Evolutionary conservation across 352 stramenopile genomes (phyloP).

Genomic region (Phytophthora cactorum): DNA sequence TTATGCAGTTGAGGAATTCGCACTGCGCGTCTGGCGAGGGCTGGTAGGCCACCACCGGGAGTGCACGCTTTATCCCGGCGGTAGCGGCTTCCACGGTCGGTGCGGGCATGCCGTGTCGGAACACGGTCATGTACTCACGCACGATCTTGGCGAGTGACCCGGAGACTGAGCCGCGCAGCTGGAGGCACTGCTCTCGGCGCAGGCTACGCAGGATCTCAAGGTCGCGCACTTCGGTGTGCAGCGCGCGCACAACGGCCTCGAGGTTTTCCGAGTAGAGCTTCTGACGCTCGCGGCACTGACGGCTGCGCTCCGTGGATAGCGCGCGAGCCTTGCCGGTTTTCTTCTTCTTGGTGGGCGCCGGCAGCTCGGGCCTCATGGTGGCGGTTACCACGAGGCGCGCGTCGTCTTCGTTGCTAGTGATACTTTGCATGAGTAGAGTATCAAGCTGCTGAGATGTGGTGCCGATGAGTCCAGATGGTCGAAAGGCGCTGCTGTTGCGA

Average conservation of each 20-base stretch:
- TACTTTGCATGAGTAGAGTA: constrained; percentile 13
- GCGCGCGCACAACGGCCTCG: constrained; percentile 37
- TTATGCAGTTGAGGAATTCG: constrained; percentile 51
- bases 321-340: constrained; percentile 21
- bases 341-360: constrained; percentile 23
- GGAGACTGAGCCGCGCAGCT: constrained; percentile 31
- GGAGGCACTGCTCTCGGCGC: constrained; percentile 46
- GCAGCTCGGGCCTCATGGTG: constrained; percentile 3
- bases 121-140: constrained; percentile 61
- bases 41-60: constrained; percentile 15
- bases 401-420: constrained; percentile 15
- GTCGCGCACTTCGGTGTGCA: constrained; percentile 54
- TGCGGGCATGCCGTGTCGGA: constrained; percentile 47
- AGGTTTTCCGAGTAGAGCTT: constrained; percentile 56
- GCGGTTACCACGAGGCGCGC: constrained; percentile 3
- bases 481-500: constrained; percentile 6
- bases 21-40: constrained; percentile 39
- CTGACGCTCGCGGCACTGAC: constrained; percentile 57
- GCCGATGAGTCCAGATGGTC: constrained; percentile 28
- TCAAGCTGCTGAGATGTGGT: constrained; percentile 14
- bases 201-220: constrained; percentile 50
- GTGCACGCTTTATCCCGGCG: constrained; percentile 34
- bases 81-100: constrained; percentile 20
- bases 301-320: constrained; percentile 60
- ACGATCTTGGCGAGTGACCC: constrained; percentile 53